These are phyloP conservation scores for Sabuloglossum arenarium DNA, from an alignment of 495 filamentous ascomycete species.

Conservation along the genomic window DNA sequence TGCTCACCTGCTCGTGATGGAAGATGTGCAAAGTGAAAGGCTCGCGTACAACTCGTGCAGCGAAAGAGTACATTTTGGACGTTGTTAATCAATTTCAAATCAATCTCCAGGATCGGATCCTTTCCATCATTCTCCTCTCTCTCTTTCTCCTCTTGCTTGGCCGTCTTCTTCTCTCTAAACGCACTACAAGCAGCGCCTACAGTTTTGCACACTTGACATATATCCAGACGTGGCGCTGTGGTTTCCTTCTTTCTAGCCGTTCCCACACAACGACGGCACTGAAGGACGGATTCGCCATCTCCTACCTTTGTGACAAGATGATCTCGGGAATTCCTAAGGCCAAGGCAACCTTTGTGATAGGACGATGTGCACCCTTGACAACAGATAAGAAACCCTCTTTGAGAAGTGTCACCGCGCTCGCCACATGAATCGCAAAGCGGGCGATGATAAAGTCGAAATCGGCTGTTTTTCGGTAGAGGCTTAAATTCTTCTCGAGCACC, in stretches of 20 bases:
- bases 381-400: constrained; percentile 44
- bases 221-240: constrained; percentile 42
- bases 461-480: constrained; percentile 26
- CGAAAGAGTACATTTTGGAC: constrained; percentile 58
- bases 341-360: constrained; percentile 69
- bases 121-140: constrained; percentile 53
- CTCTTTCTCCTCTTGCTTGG: constrained; percentile 63
- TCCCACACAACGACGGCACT: constrained; percentile 73
- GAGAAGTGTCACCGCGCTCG: constrained; percentile 24
- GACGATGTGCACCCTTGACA: constrained; percentile 80
- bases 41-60: constrained; percentile 56
- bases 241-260: constrained; percentile 41
- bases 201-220: constrained; percentile 46
- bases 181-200: constrained; percentile 40
- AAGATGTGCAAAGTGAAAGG: constrained; percentile 66
- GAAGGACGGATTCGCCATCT: constrained; percentile 58
- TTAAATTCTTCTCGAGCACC: constrained; percentile 52
- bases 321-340: constrained; percentile 46
- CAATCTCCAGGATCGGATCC: constrained; percentile 49
- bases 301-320: constrained; percentile 88
- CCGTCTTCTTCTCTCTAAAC: constrained; percentile 46
- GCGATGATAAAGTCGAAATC: constrained; percentile 48
- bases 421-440: constrained; percentile 53
- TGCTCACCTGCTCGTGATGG: constrained; percentile 19
- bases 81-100: constrained; percentile 48